Evolutionary conservation across 768 basidiomycete species (phyloP), one percentile per base, ranked within the genome.

Genomic region (Ephemerocybe angulata): DNA sequence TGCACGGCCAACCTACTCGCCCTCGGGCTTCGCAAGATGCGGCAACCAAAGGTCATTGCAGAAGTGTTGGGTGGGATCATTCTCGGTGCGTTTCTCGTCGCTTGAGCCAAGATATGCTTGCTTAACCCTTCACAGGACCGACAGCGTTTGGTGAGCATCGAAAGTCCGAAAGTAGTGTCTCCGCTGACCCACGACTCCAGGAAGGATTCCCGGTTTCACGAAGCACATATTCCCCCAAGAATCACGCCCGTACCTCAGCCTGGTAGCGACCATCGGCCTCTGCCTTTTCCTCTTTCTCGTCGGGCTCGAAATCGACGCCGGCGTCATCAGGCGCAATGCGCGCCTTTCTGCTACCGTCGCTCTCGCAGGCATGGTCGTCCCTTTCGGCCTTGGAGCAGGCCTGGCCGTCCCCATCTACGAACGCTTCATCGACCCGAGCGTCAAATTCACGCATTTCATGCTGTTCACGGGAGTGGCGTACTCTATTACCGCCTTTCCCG

Each of bases 381-480:
- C 96, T 0, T 98, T 99, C 61, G 92, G 83, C 1, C 71, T 98
- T 2, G 96, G 96, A 0, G 80, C 87, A 0, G 87, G 77, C 0
- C 66, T 82, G 10, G 61, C 79, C 28, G 80, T 74, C 10, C 85
- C 89, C 0, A 65, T 97, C 6, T 98, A 93, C 73, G 69, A 73
- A 11, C 63, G 84, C 55, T 98, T 95, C 70, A 81, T 92, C 59
- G 80, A 87, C 63, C 68, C 72, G 1, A 74, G 70, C 43, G 78
- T 87, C 47, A 77, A 84, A 50, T 96, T 93, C 68, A 87, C 90
- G 0, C 79, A 96, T 67, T 98, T 98, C 70, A 85, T 97, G 82
- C 83, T 99, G 33, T 98, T 98, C 70, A 85, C 90, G 10, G 93
- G 92, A 13, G 92, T 95, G 21, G 93, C 93, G 1, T 93, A 86